Evolutionary conservation across 148 eudicot species (phyloP).

Genomic region (Nepenthes gracilis): DNA sequence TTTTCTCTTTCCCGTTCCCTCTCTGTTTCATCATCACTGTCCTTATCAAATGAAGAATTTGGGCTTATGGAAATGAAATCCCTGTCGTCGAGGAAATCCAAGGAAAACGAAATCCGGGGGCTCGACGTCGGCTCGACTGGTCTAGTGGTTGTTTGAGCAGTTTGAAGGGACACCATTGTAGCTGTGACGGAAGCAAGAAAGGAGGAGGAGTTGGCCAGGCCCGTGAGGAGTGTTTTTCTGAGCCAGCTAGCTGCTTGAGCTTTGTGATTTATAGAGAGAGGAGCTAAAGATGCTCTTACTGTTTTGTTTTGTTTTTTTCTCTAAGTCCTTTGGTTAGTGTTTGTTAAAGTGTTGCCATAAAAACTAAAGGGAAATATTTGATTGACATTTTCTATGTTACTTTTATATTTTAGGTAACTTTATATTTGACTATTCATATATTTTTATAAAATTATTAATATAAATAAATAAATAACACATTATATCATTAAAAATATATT

Average conservation of each 20-base stretch:
- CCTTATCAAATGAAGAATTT: constrained; percentile 18
- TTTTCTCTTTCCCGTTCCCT: constrained; percentile 8
- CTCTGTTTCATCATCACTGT: constrained; percentile 10
- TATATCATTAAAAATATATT: no score
- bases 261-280: neutral
- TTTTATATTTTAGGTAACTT: no score
- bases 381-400: no score
- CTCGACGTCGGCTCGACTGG: constrained; percentile 21
- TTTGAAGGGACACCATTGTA: constrained; percentile 56
- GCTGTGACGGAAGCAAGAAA: neutral
- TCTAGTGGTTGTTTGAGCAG: constrained; percentile 16
- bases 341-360: no score
- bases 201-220: neutral
- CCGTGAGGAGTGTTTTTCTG: neutral
- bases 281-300: neutral
- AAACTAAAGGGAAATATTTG: no score
- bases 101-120: constrained; percentile 74
- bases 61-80: constrained; percentile 66
- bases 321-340: no score
- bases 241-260: neutral
- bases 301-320: no score
- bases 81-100: constrained; percentile 56
- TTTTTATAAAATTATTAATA: no score
- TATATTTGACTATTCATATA: no score
- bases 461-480: no score